Evolutionary conservation across 1,139 yeast species (phyloP), one percentile per base, ranked within the genome.

Genomic region (Candida sanyaensis): DNA sequence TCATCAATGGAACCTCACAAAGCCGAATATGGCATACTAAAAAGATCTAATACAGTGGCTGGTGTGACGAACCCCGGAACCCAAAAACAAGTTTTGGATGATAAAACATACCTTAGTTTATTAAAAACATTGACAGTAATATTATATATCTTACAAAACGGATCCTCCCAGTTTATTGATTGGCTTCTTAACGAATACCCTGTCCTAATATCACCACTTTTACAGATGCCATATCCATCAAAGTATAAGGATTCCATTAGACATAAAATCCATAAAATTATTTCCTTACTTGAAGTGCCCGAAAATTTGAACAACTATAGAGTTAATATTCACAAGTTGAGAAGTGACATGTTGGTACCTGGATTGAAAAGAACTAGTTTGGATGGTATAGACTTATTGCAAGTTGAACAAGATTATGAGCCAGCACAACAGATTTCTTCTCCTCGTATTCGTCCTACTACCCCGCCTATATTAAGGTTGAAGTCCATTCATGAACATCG

Each of bases 311-410:
- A 51, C n/a, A 52, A 57, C 13, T 70, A 69, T 52, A 62, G 80
- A 45, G 54, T 63, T 3, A 71, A 71, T 41, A 71, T 75, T 51
- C 75, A 73, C 48, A 61, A 60, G 29, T 58, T 75, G 48, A 59
- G 82, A 43, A 57, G 64, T 8, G 78, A 73, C 21, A 68, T 78
- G 75, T 51, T 65, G 6, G 62, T 64, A 1, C 78, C 78, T 0
- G 72, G 76, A 0, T 55, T 69, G 33, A 64, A 65, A 43, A 39
- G 59, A 32, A 49, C 51, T 6, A 51, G 55, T 29, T 41, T 54
- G 37, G 57, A 54, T 42, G 50, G 49, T 26, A 36, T 50, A 12
- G 53, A 50, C 37, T 46, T 45, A 34, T 38, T 50, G 17, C 50
- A 44, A 28, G 50, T 50, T 1, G 47, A 52, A 32, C 44, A 48